Evolutionary conservation across 2,329 filamentous ascomycete genomes (phyloP).

Genomic region (Talaromyces sp.): DNA sequence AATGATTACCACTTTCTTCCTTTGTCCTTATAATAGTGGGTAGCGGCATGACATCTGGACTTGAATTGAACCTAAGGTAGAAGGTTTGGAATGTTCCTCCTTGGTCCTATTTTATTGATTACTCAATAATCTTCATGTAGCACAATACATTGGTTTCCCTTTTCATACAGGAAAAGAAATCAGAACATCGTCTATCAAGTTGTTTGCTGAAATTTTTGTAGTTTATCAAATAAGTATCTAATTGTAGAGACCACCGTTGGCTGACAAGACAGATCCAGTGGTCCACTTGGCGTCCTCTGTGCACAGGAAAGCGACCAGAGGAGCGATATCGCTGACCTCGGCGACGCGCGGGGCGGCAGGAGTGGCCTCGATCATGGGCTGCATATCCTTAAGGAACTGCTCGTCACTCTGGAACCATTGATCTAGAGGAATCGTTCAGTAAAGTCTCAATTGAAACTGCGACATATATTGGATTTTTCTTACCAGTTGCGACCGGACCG

Average conservation of each 20-base stretch:
- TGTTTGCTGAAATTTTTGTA: no score
- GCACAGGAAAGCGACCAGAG: constrained; percentile 36
- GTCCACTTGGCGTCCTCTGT: constrained; percentile 33
- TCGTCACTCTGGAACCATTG: constrained; percentile 37
- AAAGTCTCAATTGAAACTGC: neutral
- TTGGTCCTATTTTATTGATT: no score
- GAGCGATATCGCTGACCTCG: constrained; percentile 35
- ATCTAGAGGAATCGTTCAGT: constrained; percentile 5
- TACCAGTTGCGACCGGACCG: constrained; percentile 57
- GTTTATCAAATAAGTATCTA: no score
- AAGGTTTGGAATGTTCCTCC: no score
- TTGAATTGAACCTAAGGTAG: no score
- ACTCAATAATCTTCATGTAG: no score
- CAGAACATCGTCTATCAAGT: no score
- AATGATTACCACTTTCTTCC: no score
- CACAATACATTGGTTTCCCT: no score
- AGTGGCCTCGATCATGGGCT: constrained; percentile 34
- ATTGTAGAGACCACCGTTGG: constrained; percentile 30
- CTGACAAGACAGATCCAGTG: constrained; percentile 32
- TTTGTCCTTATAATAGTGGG: no score
- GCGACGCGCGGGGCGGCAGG: constrained; percentile 35
- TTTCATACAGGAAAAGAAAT: no score
- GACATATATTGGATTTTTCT: neutral
- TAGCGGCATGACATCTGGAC: no score
- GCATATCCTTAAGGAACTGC: constrained; percentile 36